phyloP scores from a whole-genome alignment of 805 yeast genomes.

The Yarrowia sp. region DNA sequence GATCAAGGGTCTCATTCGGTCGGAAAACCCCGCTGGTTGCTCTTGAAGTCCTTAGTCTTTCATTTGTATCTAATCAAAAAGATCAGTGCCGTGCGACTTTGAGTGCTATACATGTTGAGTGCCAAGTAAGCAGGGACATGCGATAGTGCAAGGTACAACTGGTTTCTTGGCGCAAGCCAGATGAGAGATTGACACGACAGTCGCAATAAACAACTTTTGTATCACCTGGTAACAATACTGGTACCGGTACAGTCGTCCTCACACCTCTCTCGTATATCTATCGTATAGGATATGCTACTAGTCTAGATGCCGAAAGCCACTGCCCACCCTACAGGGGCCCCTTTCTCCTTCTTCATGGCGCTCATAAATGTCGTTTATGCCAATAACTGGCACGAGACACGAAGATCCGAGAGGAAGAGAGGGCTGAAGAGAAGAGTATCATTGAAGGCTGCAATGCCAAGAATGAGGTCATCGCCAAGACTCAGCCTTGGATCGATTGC shows the following conservation, averaged over 20 bases:
- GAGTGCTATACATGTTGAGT: too few species aligned
- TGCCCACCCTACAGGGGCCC: conserved; percentile 1
- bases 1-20: conserved; percentile 2
- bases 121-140: too few species aligned
- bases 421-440: too few species aligned
- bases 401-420: neutral
- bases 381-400: neutral
- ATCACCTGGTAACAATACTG: too few species aligned
- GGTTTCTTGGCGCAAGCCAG: too few species aligned
- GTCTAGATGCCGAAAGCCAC: neutral
- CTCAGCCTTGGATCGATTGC: too few species aligned
- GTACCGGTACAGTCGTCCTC: too few species aligned
- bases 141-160: too few species aligned
- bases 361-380: neutral
- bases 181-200: too few species aligned
- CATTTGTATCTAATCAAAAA: neutral
- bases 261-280: neutral
- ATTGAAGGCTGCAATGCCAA: too few species aligned
- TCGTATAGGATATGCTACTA: conserved; percentile 4
- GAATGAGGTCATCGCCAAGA: too few species aligned
- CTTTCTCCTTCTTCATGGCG: neutral
- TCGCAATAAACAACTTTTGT: too few species aligned
- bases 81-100: neutral
- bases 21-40: neutral
- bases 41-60: neutral